phyloP scores from a whole-genome alignment of 2,329 filamentous ascomycete species.

The Arthrinium puccinioides region DNA sequence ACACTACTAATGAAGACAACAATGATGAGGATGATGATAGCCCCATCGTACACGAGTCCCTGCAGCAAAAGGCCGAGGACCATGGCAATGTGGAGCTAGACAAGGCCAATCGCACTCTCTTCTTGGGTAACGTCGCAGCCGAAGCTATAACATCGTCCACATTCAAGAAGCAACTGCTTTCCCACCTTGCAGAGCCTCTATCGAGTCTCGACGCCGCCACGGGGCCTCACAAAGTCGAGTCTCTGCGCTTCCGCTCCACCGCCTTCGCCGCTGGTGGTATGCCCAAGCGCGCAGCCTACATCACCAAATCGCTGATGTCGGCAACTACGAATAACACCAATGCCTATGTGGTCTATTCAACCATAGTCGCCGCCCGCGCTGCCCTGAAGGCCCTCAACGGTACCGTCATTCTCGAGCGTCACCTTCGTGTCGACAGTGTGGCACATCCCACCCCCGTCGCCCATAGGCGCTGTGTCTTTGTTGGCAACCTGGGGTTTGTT shows the following conservation, averaged over 20 bases:
- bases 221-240: conserved; percentile 68
- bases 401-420: conserved; percentile 73
- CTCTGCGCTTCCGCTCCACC: conserved; percentile 88
- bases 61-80: conserved; percentile 39
- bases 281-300: conserved; percentile 91
- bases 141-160: conserved; percentile 76
- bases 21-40: conserved; percentile 29
- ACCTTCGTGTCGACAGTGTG: conserved; percentile 84
- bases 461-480: conserved; percentile 86
- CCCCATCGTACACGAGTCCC: conserved; percentile 49
- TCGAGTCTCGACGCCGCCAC: conserved; percentile 38
- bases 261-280: conserved; percentile 71
- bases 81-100: conserved; percentile 56
- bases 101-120: conserved; percentile 84
- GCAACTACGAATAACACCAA: conserved; percentile 90
- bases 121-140: conserved; percentile 84
- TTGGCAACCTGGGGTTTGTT: conserved; percentile 93
- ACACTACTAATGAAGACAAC: conserved; percentile 17
- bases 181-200: conserved; percentile 73
- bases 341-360: conserved; percentile 86
- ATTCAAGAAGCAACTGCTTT: conserved; percentile 68
- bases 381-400: conserved; percentile 78
- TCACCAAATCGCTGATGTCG: conserved; percentile 83
- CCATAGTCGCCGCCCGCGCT: conserved; percentile 64
- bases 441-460: conserved; percentile 79